phyloP scores from a whole-genome alignment of 2,329 filamentous ascomycete species.

The Simplicillium aogashimaense region DNA sequence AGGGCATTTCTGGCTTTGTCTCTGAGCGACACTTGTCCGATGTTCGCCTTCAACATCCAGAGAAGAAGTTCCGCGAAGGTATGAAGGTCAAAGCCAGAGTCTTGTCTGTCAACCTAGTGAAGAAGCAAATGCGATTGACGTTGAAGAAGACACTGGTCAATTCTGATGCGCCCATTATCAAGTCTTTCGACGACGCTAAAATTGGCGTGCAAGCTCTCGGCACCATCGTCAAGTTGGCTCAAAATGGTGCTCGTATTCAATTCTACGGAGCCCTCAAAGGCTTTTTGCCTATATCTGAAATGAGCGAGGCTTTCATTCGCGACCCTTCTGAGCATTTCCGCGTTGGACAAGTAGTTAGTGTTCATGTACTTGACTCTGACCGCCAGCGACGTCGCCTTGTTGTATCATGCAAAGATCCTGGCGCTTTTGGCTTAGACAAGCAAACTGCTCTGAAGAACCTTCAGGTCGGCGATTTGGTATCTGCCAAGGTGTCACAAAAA shows the following conservation, averaged over 20 bases:
- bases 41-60: constrained; percentile 77
- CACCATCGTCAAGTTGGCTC: constrained; percentile 73
- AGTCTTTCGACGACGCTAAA: constrained; percentile 62
- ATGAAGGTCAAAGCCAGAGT: constrained; percentile 78
- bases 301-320: constrained; percentile 94
- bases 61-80: constrained; percentile 90
- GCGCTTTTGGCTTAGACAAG: constrained; percentile 63
- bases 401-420: constrained; percentile 88
- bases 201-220: constrained; percentile 73
- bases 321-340: constrained; percentile 86
- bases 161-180: constrained; percentile 72
- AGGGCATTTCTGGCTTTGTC: constrained; percentile 83
- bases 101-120: constrained; percentile 65
- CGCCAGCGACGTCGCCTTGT: constrained; percentile 60
- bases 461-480: constrained; percentile 62
- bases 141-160: constrained; percentile 93
- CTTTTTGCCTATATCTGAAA: constrained; percentile 88
- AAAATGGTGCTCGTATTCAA: constrained; percentile 76
- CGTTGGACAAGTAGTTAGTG: constrained; percentile 80
- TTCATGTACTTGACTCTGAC: constrained; percentile 77
- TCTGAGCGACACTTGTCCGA: constrained; percentile 84
- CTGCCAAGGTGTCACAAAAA: constrained; percentile 73
- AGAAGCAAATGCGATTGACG: constrained; percentile 74
- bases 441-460: constrained; percentile 66
- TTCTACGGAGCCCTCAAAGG: constrained; percentile 80